Conservation (phyloP, 2,329 filamentous ascomycete genomes). For the Fusarium transvaalense region DNA sequence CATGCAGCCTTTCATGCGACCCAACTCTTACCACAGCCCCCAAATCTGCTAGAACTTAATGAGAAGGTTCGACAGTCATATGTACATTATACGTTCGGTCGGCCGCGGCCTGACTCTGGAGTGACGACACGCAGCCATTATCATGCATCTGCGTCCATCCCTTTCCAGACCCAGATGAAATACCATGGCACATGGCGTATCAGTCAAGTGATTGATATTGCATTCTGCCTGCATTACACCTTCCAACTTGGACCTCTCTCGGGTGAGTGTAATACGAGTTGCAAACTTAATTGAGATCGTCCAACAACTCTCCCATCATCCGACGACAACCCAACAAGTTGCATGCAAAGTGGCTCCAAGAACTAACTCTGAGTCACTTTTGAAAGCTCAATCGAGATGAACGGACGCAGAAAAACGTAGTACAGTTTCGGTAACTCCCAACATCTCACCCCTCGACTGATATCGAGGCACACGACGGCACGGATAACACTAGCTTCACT, state of each 20-base stretch:
- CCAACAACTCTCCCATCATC: constrained; percentile 26
- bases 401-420: constrained; percentile 23
- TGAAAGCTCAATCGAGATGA: constrained; percentile 31
- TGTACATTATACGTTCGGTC: constrained; percentile 17
- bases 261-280: constrained; percentile 38
- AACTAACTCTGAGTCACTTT: constrained; percentile 2
- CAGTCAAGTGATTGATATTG: constrained; percentile 51
- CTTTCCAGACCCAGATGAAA: constrained; percentile 33
- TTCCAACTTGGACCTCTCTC: constrained; percentile 35
- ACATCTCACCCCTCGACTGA: constrained; percentile 17
- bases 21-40: constrained; percentile 26
- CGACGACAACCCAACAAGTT: constrained; percentile 41
- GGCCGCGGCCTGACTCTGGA: constrained; percentile 27
- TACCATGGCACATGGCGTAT: constrained; percentile 47
- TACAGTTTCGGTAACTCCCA: constrained; percentile 18
- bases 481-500: constrained; percentile 21
- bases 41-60: constrained; percentile 7
- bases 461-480: constrained; percentile 27
- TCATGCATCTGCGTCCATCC: constrained; percentile 32
- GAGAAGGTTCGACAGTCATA: constrained; percentile 16
- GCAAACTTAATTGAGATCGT: constrained; percentile 30
- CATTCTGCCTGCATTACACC: constrained; percentile 28
- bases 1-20: constrained; percentile 44
- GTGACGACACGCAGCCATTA: constrained; percentile 30
- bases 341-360: constrained; percentile 42